These are phyloP conservation scores for Alloteropsis semialata DNA, from an alignment of 176 grass and related monocot genomes.

Conservation along the genomic window DNA sequence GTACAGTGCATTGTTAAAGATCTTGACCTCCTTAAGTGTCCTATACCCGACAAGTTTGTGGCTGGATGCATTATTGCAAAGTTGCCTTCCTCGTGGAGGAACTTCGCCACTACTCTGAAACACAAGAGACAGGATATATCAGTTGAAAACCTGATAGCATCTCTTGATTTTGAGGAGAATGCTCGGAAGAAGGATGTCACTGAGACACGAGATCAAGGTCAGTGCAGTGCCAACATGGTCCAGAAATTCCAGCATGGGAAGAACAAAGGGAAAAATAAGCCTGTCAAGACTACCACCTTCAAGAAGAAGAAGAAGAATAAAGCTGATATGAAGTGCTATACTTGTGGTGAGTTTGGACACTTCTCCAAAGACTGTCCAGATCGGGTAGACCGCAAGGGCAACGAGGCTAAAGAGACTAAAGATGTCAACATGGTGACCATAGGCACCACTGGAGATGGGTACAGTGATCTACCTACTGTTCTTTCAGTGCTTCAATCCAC, in stretches of 20 bases:
- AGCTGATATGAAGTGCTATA: no score
- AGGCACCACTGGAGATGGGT: no score
- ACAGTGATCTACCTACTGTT: no score
- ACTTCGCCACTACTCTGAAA: not conserved
- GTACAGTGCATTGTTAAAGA: not conserved
- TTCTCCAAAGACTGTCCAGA: no score
- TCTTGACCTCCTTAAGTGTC: not conserved
- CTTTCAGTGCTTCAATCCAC: no score
- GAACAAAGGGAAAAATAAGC: not conserved
- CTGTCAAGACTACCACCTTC: no score
- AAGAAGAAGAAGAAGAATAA: no score
- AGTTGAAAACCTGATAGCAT: not conserved
- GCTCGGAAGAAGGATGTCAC: not conserved
- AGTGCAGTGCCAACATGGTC: not conserved
- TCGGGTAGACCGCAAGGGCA: no score
- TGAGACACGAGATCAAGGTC: no score
- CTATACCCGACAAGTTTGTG: not conserved
- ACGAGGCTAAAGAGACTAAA: no score
- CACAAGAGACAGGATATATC: not conserved
- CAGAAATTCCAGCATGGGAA: not conserved
- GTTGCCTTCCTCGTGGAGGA: not conserved
- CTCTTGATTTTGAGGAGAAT: not conserved
- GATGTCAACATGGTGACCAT: no score
- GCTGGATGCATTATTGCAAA: not conserved
- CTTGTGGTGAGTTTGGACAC: no score